phyloP scores from a whole-genome alignment of 2,329 filamentous ascomycete genomes.

The Leptographium wingfieldii region DNA sequence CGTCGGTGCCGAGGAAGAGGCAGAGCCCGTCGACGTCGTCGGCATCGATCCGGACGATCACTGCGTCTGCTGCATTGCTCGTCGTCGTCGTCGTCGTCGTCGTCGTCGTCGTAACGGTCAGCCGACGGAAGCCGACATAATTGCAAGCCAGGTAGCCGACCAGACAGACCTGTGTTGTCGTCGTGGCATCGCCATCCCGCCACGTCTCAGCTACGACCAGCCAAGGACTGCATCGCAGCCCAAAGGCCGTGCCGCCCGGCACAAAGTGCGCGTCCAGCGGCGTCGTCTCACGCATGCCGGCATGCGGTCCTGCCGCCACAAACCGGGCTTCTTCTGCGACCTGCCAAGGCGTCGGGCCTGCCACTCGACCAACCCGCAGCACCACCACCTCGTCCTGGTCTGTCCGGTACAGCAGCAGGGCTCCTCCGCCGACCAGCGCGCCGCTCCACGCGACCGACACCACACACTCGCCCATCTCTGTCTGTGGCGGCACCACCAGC shows the following conservation, averaged over 20 bases:
- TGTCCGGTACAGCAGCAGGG: conserved; percentile 38
- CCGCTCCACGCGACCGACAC: conserved; percentile 39
- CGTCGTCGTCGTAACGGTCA: conserved; percentile 26
- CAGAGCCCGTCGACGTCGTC: conserved; percentile 35
- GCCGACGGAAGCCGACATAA: conserved; percentile 41
- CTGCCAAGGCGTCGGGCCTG: conserved; percentile 24
- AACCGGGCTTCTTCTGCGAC: conserved; percentile 40
- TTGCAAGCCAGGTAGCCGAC: conserved; percentile 38
- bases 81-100: conserved; percentile 24
- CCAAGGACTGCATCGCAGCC: conserved; percentile 44
- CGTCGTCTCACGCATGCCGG: conserved; percentile 16
- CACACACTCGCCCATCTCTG: conserved; percentile 31
- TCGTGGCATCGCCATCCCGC: conserved; percentile 1
- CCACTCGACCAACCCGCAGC: conserved; percentile 28
- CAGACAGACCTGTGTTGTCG: conserved; percentile 19
- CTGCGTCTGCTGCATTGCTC: conserved; percentile 6
- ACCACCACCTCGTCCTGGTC: conserved; percentile 37
- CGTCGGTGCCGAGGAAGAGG: conserved; percentile 35
- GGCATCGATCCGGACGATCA: conserved; percentile 20
- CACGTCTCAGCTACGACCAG: conserved; percentile 13
- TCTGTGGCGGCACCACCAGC: conserved; percentile 31
- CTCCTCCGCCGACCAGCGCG: conserved; percentile 19
- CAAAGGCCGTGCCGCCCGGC: conserved; percentile 35
- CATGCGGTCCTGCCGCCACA: conserved; percentile 29
- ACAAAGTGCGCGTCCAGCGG: conserved; percentile 34